Percentiles rank a stretch among this genome's conserved stretches.
phyloP scores from a whole-genome alignment of 192 early-diverging fungal genomes.

The Entomortierella beljakovae region DNA sequence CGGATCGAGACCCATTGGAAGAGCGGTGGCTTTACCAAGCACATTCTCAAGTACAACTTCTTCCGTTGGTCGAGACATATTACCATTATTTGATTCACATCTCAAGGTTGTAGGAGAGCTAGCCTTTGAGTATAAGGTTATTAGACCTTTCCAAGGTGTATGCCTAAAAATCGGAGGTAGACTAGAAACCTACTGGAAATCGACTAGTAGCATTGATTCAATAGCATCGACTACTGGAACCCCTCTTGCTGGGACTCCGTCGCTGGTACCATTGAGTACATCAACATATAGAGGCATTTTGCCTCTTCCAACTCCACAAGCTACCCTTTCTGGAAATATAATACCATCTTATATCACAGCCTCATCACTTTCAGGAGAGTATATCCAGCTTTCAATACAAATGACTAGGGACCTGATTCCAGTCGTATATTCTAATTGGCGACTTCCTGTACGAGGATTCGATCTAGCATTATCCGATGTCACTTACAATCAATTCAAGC shows the following conservation, averaged over 20 bases:
- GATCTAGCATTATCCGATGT: conserved; percentile 67
- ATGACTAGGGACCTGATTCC: conserved; percentile 89
- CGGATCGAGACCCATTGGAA: conserved; percentile 92
- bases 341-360: conserved; percentile 84
- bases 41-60: conserved; percentile 61
- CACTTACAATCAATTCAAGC: conserved; percentile 59
- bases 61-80: conserved; percentile 51
- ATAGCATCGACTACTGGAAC: conserved; percentile 24
- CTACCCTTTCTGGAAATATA: conserved; percentile 31
- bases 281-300: conserved; percentile 36
- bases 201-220: conserved; percentile 77
- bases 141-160: conserved; percentile 89
- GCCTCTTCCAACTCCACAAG: conserved; percentile 23
- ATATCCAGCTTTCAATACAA: conserved; percentile 91
- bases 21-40: conserved; percentile 82
- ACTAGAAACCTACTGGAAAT: conserved; percentile 99
- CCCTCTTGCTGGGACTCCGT: conserved; percentile 3
- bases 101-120: conserved; percentile 93
- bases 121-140: conserved; percentile 81
- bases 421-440: conserved; percentile 86
- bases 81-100: conserved; percentile 92
- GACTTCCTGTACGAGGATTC: conserved; percentile 66
- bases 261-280: conserved; percentile 28
- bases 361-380: conserved; percentile 90
- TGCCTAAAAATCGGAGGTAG: conserved; percentile 93